Base-by-base conservation (phyloP, 1,139 yeast genomes). In the Meyerozyma elateridarum region DNA sequence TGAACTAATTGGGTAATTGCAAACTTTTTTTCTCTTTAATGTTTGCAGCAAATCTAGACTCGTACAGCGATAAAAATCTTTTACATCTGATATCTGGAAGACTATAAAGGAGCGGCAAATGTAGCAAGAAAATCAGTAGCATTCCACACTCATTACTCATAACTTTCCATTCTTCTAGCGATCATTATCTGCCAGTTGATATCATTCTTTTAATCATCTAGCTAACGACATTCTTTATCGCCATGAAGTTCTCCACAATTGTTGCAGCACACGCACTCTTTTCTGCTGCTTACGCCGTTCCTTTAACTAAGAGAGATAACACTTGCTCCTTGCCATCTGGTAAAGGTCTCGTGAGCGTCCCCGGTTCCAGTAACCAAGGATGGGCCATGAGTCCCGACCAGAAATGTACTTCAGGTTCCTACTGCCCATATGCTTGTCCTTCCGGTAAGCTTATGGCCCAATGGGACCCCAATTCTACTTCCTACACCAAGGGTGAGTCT, bases 371-470 rank as follows among this genome's bases (percentile, higher is more conserved):
- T 17, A 83, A 84, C 49, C 89, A 71, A 28, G 95, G 95, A 21
- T 87, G 95, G 95, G 95, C 95, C 35, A 69, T 84, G 75, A 76
- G 83, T 45, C 80, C 79, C 33, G 91, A 85, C 56, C 84, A 80
- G 49, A 54, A 69, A 28, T 87, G 95, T 56, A 60, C 76, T 7
- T 67, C 82, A 24, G 94, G 93, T 15, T 64, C 70, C 25, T 83
- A 80, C 72, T 87, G 95, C 58, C 93, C 93, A 22, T 87, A 82
- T 52, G 95, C 95, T 20, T 85, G 95, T 52, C 78, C 87, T 24
- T 83, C 94, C 32, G 95, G 95, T 40, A 73, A 82, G 53, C 57
- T 85, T 36, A 77, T 81, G 79, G 85, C 78, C 18, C 91, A 81
- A 55, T 81, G 88, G 89, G 85, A 81, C 48, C 70, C 78, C 2